These are phyloP conservation scores for Didymella sp. DNA, from an alignment of 2,329 filamentous ascomycete species.

Conservation along the genomic window DNA sequence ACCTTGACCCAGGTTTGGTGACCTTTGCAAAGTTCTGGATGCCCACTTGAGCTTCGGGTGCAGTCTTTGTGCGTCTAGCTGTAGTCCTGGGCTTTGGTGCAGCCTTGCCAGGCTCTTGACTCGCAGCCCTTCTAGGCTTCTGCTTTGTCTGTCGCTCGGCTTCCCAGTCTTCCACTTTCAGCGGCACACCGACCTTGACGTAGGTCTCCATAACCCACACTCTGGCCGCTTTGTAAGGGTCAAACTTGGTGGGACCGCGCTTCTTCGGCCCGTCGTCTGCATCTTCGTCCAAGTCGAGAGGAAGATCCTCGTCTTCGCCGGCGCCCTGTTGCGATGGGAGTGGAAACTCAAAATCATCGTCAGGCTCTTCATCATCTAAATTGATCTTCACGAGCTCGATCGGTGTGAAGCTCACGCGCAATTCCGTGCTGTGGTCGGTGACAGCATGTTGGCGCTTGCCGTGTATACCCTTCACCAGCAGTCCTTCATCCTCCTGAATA, in stretches of 20 bases:
- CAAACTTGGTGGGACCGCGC: conserved; percentile 60
- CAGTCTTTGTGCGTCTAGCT: conserved; percentile 33
- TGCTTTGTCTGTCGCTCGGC: conserved; percentile 36
- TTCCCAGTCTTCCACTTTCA: conserved; percentile 71
- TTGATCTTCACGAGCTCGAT: conserved; percentile 79
- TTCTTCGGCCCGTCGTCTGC: conserved; percentile 51
- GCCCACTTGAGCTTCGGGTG: conserved; percentile 27
- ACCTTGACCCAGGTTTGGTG: conserved; percentile 43
- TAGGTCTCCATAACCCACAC: conserved; percentile 73
- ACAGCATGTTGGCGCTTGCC: conserved; percentile 72
- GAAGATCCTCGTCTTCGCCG: conserved; percentile 43
- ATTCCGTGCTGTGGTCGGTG: conserved; percentile 76
- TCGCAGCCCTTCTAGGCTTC: conserved; percentile 33
- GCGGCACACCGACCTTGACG: conserved; percentile 68
- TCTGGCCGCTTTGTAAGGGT: conserved; percentile 70
- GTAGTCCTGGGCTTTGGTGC: conserved; percentile 30
- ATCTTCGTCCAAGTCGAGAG: conserved; percentile 42
- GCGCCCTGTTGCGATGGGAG: conserved; percentile 26
- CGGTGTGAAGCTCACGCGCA: conserved; percentile 80
- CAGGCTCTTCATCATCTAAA: conserved; percentile 74
- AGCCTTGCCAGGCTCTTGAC: conserved; percentile 29
- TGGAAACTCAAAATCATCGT: conserved; percentile 63
- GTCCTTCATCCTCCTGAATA: conserved; percentile 57
- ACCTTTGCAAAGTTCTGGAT: conserved; percentile 46
- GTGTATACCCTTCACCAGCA: conserved; percentile 70